phyloP scores from a whole-genome alignment of 2,329 filamentous ascomycete species.

The Fusarium humuli region DNA sequence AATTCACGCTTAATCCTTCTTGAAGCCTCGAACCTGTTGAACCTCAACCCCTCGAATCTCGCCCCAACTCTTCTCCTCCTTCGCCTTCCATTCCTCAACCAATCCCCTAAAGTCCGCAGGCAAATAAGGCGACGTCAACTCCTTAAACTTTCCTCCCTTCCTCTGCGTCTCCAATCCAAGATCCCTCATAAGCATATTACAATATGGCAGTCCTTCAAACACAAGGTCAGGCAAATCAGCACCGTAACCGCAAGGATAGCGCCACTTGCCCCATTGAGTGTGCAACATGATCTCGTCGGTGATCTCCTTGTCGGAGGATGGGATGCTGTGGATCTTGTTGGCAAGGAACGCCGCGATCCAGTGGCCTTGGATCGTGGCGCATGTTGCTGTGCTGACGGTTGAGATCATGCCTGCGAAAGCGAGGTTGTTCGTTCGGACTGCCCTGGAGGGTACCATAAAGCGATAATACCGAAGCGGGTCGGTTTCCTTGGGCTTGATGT shows the following conservation, averaged over 20 bases:
- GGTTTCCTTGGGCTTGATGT: constrained; percentile 31
- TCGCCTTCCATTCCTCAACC: constrained; percentile 45
- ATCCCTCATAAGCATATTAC: constrained; percentile 69
- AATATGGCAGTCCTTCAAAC: constrained; percentile 77
- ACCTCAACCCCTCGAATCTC: constrained; percentile 5
- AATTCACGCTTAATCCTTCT: neutral
- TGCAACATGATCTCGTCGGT: constrained; percentile 70
- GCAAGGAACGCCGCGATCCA: constrained; percentile 71
- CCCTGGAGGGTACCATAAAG: constrained; percentile 43
- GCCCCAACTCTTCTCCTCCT: neutral
- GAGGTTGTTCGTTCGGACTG: constrained; percentile 44
- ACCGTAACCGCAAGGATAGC: constrained; percentile 76
- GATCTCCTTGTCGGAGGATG: constrained; percentile 53
- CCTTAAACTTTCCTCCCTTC: constrained; percentile 21
- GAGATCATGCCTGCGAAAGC: constrained; percentile 52
- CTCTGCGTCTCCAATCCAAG: constrained; percentile 63
- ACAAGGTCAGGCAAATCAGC: constrained; percentile 74
- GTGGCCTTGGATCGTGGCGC: constrained; percentile 56
- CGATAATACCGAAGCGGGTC: constrained; percentile 44
- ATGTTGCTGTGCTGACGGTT: constrained; percentile 51
- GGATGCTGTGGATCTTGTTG: constrained; percentile 55
- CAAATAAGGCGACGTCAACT: constrained; percentile 37
- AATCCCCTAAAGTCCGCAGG: constrained; percentile 44
- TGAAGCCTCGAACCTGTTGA: neutral
- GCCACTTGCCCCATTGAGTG: constrained; percentile 75